These are phyloP conservation scores for Sphagnurus paluster DNA, from an alignment of 1,284 basidiomycete genomes.

Conservation along the genomic window DNA sequence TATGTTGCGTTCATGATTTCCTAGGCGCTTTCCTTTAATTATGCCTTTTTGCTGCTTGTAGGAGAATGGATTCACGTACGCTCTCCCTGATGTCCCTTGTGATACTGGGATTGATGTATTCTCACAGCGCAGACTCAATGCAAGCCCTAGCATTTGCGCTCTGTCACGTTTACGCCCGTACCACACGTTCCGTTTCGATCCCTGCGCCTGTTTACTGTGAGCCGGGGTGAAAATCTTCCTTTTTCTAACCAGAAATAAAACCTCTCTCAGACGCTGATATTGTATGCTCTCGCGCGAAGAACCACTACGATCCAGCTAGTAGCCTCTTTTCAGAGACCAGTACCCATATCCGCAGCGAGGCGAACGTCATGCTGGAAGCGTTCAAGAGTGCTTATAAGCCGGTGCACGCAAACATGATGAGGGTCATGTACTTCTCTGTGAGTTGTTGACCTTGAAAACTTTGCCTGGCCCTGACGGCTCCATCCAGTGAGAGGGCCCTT, in stretches of 20 bases:
- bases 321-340: conserved; percentile 29
- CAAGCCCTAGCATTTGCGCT: conserved; percentile 72
- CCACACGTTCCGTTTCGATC: conserved; percentile 81
- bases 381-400: conserved; percentile 29
- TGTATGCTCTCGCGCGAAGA: conserved; percentile 41
- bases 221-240: conserved; percentile 21
- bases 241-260: too few species aligned
- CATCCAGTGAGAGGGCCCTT: too few species aligned
- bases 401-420: conserved; percentile 26
- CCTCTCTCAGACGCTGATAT: conserved; percentile 59
- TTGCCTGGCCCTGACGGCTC: too few species aligned
- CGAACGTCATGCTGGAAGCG: conserved; percentile 22
- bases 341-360: conserved; percentile 22
- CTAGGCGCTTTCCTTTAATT: conserved; percentile 3
- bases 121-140: conserved; percentile 64
- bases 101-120: background rate
- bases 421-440: conserved; percentile 34
- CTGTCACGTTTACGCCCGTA: conserved; percentile 79
- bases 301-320: conserved; percentile 35
- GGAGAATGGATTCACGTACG: conserved; percentile 32
- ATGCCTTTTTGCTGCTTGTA: conserved; percentile 11
- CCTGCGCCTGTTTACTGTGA: conserved; percentile 82
- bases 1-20: conserved; percentile 19
- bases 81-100: conserved; percentile 1
- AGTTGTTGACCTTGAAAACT: too few species aligned